Conservation (phyloP, 139 green algal genomes). For the Picochlorum sp. region DNA sequence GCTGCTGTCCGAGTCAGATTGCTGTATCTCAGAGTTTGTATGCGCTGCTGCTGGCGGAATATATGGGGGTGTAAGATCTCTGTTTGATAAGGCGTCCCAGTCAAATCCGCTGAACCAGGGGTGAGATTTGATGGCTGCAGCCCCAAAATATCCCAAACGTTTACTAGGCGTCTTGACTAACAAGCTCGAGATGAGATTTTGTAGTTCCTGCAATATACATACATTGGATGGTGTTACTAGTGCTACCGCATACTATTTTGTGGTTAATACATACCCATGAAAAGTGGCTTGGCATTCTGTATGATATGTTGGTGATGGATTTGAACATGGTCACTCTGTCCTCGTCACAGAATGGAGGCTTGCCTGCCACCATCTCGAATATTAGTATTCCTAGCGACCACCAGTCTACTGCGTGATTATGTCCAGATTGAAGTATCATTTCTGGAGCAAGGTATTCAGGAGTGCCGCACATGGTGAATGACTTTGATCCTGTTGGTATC, state of each 20-base stretch:
- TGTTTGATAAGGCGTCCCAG: slow-evolving; percentile 62
- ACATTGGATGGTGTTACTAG: no score
- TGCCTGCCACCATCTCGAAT: slow-evolving; percentile 78
- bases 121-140: slow-evolving; percentile 67
- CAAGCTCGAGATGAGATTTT: no score
- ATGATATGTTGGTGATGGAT: slow-evolving; percentile 59
- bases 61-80: slow-evolving; percentile 43
- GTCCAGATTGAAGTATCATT: slow-evolving; percentile 70
- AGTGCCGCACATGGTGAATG: slow-evolving; percentile 89
- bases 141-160: slow-evolving; percentile 22
- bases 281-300: slow-evolving; percentile 58
- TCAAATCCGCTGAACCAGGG: slow-evolving; percentile 84
- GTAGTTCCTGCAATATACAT: no score
- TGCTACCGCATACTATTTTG: no score
- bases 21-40: background rate
- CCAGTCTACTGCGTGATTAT: slow-evolving; percentile 80
- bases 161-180: no score
- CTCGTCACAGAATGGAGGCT: slow-evolving; percentile 79
- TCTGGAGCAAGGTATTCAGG: slow-evolving; percentile 95
- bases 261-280: slow-evolving; percentile 29
- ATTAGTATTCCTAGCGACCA: slow-evolving; percentile 88
- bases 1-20: background rate
- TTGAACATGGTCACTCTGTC: slow-evolving; percentile 78
- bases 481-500: slow-evolving; percentile 57
- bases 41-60: background rate